Evolutionary conservation across 228 moss, liverwort and hornwort genomes (phyloP), one percentile per base, ranked within the genome.

Genomic region (Sphagnum fallax): DNA sequence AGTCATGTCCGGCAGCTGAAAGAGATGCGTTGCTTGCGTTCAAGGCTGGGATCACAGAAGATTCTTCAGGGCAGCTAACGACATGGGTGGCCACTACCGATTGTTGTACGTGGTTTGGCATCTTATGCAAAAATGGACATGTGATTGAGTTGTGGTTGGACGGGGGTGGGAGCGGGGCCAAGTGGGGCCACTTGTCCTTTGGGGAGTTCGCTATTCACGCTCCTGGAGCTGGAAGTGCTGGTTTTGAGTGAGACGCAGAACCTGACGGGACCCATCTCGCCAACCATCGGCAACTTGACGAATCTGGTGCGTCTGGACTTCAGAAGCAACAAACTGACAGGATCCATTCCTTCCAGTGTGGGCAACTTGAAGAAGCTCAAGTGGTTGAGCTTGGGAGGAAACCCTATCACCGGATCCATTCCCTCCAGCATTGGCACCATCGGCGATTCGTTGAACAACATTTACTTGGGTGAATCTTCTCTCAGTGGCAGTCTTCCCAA

Each of bases 321-420:
- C 9, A 77, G 77, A 51, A 10, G 74, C 72, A 84, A 84, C 53
- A 50, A 10, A 8, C 49, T 84, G 47, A 59, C 6, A 5, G 83
- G 80, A 50, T 50, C 72, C 47, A 77, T 84, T 59, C 80, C 79
- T 0, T 5, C 63, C 16, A 1, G 8, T 59, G 32, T 77, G 10
- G 77, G 77, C 6, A 1, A n/a, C 7, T 67, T 84, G 16, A n/a
- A 62, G 2, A 4, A 61, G 0, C 75, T 84, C 6, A 70, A 52
- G 4, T 47, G 64, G 13, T 65, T 84, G 70, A 80, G 80, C 67
- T 72, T 84, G 6, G 62, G 69, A n/a, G 47, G 8, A 18, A 80
- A 84, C 72, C 72, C 77, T 8, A 64, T 84, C 0, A 66, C 77
- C 5, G 83, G 80, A 15, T 10, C 57, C 7, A 73, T 84, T n/a